Percentiles rank a stretch among this genome's conserved stretches.
Evolutionary conservation across 2,329 filamentous ascomycete genomes (phyloP).

Genomic region (Annulohypoxylon truncatum): DNA sequence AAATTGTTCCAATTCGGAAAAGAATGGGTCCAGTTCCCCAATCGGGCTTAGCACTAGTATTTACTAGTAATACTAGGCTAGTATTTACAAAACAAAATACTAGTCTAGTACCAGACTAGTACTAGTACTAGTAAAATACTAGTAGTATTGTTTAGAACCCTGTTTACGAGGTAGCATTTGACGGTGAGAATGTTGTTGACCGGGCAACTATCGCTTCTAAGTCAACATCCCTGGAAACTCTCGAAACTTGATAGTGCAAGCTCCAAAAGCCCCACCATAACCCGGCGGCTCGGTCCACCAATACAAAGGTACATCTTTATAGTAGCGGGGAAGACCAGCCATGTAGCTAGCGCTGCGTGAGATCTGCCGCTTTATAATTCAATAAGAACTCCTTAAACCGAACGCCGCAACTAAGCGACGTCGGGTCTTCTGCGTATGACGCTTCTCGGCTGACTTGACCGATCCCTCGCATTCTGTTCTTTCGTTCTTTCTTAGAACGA

Average conservation of each 20-base stretch:
- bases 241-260: background rate
- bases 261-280: background rate
- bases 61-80: too few relatives aligned
- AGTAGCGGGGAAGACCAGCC: conserved; percentile 30
- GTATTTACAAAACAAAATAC: too few relatives aligned
- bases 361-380: conserved; percentile 4
- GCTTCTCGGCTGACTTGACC: conserved; percentile 33
- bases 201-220: conserved; percentile 55
- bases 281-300: conserved; percentile 8
- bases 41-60: too few relatives aligned
- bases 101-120: too few relatives aligned
- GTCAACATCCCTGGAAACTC: conserved; percentile 24
- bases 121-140: too few relatives aligned
- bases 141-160: too few relatives aligned
- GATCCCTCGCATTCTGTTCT: conserved; percentile 17
- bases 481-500: conserved; percentile 14
- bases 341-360: conserved; percentile 10
- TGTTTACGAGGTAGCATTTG: background rate
- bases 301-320: conserved; percentile 20
- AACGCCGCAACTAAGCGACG: conserved; percentile 49
- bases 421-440: conserved; percentile 33
- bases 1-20: too few relatives aligned
- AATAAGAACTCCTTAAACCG: conserved; percentile 17
- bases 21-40: too few relatives aligned
- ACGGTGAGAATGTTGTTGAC: conserved; percentile 50